phyloP scores from a whole-genome alignment of 768 basidiomycete species.

The Tricholoma flavovirens region DNA sequence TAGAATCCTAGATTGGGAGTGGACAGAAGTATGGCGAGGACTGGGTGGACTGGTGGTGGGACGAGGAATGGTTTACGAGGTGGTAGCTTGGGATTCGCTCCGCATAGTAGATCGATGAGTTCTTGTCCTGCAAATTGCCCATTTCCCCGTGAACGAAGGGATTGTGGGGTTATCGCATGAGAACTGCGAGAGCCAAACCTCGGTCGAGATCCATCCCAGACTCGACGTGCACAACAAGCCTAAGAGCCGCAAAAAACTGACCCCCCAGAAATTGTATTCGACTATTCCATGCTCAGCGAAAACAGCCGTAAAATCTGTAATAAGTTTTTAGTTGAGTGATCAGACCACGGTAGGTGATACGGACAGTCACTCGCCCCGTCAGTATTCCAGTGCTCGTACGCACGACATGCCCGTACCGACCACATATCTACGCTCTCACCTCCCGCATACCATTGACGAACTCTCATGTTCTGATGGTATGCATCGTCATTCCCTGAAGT shows the following conservation, averaged over 20 bases:
- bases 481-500: constrained; percentile 30
- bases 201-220: constrained; percentile 58
- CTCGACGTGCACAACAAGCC: constrained; percentile 60
- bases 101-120: too few species aligned
- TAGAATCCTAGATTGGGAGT: too few species aligned
- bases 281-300: constrained; percentile 44
- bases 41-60: too few species aligned
- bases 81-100: too few species aligned
- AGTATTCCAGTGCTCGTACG: constrained; percentile 49
- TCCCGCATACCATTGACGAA: constrained; percentile 44
- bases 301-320: constrained; percentile 62
- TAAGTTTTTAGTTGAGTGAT: background rate
- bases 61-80: too few species aligned
- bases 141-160: constrained; percentile 30
- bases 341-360: background rate
- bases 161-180: constrained; percentile 30
- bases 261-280: constrained; percentile 56
- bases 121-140: too few species aligned
- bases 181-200: constrained; percentile 13
- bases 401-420: constrained; percentile 54
- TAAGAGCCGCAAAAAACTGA: constrained; percentile 71
- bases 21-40: too few species aligned
- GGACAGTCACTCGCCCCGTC: constrained; percentile 41
- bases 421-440: constrained; percentile 69
- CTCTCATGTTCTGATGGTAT: constrained; percentile 45